Evolutionary conservation across 2,329 filamentous ascomycete genomes (phyloP).

Genomic region (Colletotrichum tofieldiae): DNA sequence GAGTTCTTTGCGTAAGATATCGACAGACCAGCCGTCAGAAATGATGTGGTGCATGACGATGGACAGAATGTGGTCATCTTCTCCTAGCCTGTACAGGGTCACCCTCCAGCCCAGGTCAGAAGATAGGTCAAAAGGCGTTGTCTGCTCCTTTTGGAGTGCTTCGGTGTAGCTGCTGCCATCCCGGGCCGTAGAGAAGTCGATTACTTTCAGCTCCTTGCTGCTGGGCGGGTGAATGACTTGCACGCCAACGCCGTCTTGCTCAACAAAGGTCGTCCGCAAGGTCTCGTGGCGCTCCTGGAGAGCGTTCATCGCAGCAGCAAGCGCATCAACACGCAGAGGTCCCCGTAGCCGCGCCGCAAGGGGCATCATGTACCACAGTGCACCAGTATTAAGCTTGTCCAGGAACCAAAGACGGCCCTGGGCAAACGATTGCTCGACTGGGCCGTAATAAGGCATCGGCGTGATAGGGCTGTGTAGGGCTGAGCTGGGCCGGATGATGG

Average conservation of each 20-base stretch:
- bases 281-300: constrained; percentile 12
- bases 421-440: constrained; percentile 17
- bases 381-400: constrained; percentile 3
- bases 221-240: constrained; percentile 30
- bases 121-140: constrained; percentile 46
- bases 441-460: constrained; percentile 3
- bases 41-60: constrained; percentile 51
- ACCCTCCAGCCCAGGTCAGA: constrained; percentile 46
- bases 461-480: constrained; percentile 2
- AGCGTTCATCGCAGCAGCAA: background rate
- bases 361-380: constrained; percentile 9
- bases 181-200: background rate
- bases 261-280: constrained; percentile 1
- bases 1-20: constrained; percentile 46
- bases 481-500: background rate
- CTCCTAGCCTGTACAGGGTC: constrained; percentile 28
- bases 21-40: constrained; percentile 50
- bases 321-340: background rate
- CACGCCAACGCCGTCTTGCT: constrained; percentile 10
- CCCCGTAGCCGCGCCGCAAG: constrained; percentile 7
- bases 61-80: constrained; percentile 45
- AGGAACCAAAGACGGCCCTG: constrained; percentile 16
- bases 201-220: constrained; percentile 6
- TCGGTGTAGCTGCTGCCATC: constrained; percentile 4
- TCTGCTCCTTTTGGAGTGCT: constrained; percentile 41